Conservation (phyloP, 192 early-diverging fungal genomes). For the Borealophlyctis nickersoniae region DNA sequence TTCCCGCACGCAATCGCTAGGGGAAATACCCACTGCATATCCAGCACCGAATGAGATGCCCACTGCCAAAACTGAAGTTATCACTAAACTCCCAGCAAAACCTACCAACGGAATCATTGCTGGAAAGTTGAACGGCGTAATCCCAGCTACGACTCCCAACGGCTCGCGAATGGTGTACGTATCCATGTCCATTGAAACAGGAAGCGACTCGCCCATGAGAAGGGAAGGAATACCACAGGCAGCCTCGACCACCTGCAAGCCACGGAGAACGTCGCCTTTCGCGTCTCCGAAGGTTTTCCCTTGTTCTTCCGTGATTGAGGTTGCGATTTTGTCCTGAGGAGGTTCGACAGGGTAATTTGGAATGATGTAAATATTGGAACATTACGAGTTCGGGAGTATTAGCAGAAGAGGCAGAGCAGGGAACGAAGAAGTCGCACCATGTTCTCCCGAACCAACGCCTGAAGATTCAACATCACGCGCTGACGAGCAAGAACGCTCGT, state of each 20-base stretch:
- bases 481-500: slow-evolving; percentile 79
- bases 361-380: background rate
- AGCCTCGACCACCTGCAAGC: slow-evolving; percentile 86
- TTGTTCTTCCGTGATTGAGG: slow-evolving; percentile 82
- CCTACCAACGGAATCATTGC: slow-evolving; percentile 71
- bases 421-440: slow-evolving; percentile 45
- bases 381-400: background rate
- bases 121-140: slow-evolving; percentile 97
- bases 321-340: slow-evolving; percentile 64
- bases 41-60: no score
- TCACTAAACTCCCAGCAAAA: slow-evolving; percentile 4
- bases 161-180: slow-evolving; percentile 93
- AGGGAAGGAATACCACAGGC: slow-evolving; percentile 76
- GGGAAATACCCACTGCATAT: slow-evolving; percentile 91
- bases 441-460: slow-evolving; percentile 75
- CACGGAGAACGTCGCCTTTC: slow-evolving; percentile 86
- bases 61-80: no score
- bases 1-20: slow-evolving; percentile 91
- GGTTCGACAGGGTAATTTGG: background rate
- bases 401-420: no score
- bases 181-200: slow-evolving; percentile 91
- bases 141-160: slow-evolving; percentile 87
- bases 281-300: slow-evolving; percentile 94
- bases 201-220: slow-evolving; percentile 77
- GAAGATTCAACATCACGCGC: slow-evolving; percentile 88